phyloP scores from a whole-genome alignment of 768 basidiomycete genomes.

The Boletus rufocinnamomeus region DNA sequence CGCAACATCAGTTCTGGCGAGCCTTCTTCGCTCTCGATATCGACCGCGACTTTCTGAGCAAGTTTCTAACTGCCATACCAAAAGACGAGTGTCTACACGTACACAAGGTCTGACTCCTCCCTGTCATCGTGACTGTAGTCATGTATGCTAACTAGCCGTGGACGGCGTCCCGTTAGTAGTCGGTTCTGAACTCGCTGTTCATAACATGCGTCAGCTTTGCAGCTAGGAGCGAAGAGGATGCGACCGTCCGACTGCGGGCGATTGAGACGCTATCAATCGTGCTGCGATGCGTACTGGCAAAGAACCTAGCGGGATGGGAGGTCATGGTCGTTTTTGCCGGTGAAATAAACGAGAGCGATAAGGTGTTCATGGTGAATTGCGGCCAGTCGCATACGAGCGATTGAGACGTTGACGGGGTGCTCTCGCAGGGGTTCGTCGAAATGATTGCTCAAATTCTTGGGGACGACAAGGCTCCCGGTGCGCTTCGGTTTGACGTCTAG shows the following conservation, averaged over 20 bases:
- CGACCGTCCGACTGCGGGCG: constrained; percentile 37
- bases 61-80: constrained; percentile 41
- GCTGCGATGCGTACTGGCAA: constrained; percentile 50
- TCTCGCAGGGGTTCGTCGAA: constrained; percentile 49
- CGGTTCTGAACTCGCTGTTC: constrained; percentile 49
- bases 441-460: constrained; percentile 49
- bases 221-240: constrained; percentile 31
- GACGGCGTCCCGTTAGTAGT: constrained; percentile 44
- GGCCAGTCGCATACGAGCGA: not conserved
- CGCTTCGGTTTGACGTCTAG: not conserved
- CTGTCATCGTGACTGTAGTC: not conserved
- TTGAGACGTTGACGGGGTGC: not conserved
- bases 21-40: constrained; percentile 54
- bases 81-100: constrained; percentile 52
- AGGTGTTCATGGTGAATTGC: constrained; percentile 50
- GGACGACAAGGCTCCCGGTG: constrained; percentile 44
- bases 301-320: constrained; percentile 69
- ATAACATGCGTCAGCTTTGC: constrained; percentile 45
- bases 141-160: constrained; percentile 14
- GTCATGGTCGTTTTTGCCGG: constrained; percentile 71
- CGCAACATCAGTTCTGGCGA: constrained; percentile 51
- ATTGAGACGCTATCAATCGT: constrained; percentile 53
- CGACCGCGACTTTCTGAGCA: constrained; percentile 47
- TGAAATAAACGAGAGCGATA: constrained; percentile 57
- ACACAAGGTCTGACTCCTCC: constrained; percentile 47